Evolutionary conservation across 2,329 filamentous ascomycete species (phyloP).

Genomic region (Botrytis squamosa): DNA sequence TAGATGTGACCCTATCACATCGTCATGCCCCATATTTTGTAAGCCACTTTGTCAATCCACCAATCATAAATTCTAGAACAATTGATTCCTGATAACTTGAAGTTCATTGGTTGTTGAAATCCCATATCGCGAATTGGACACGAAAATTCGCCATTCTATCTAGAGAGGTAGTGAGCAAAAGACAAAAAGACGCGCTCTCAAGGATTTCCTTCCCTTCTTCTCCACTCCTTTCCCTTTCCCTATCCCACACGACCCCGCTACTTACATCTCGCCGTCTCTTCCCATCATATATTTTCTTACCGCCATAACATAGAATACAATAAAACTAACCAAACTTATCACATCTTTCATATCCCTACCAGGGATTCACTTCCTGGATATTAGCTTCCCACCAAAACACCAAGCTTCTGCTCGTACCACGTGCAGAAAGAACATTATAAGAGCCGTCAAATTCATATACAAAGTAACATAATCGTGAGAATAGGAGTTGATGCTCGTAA

Average conservation of each 20-base stretch:
- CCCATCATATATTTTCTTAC: slow-evolving; percentile 3
- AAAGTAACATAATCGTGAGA: slow-evolving; percentile 56
- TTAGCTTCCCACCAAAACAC: slow-evolving; percentile 18
- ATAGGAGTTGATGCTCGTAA: slow-evolving; percentile 35
- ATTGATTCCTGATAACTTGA: not conserved
- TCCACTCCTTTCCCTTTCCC: not conserved
- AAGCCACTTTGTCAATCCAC: not conserved
- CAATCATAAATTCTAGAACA: not conserved
- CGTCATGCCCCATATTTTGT: not conserved
- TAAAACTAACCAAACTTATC: slow-evolving; percentile 7
- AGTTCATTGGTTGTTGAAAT: not conserved
- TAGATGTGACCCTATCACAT: not conserved
- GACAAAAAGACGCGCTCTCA: not conserved
- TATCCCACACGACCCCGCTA: not conserved
- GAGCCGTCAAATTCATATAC: slow-evolving; percentile 25
- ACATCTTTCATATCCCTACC: not conserved
- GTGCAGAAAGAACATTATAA: slow-evolving; percentile 21
- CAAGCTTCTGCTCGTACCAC: slow-evolving; percentile 13
- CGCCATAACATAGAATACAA: slow-evolving; percentile 12
- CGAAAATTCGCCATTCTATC: slow-evolving; percentile 6
- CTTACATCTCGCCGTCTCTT: not conserved
- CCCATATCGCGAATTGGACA: not conserved
- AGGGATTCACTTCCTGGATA: not conserved
- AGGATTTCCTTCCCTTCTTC: not conserved
- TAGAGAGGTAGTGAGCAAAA: not conserved